These are phyloP conservation scores for Entelexis paramagnoliae DNA, from an alignment of 1,139 yeast genomes.

Conservation along the genomic window DNA sequence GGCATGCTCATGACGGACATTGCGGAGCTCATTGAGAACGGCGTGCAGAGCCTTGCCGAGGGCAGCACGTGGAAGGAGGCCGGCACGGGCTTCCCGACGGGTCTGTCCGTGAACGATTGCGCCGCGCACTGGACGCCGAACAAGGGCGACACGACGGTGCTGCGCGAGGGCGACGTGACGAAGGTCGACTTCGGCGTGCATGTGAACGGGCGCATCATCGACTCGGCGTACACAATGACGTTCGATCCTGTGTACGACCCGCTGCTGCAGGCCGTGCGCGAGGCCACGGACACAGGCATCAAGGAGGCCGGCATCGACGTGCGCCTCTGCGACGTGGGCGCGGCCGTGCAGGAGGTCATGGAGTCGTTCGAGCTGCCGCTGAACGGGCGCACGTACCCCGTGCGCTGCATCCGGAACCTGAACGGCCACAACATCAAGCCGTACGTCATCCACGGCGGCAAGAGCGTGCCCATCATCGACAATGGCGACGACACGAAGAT, in stretches of 20 bases:
- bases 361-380: conserved; percentile 89
- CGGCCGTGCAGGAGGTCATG: conserved; percentile 93
- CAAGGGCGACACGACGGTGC: conserved; percentile 76
- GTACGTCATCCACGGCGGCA: conserved; percentile 83
- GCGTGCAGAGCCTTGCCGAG: conserved; percentile 63
- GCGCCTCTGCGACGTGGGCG: conserved; percentile 89
- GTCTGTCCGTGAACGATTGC: conserved; percentile 80
- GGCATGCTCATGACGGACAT: conserved; percentile 89
- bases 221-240: conserved; percentile 88
- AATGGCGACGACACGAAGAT: conserved; percentile 89
- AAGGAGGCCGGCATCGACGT: conserved; percentile 94
- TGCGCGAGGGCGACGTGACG: conserved; percentile 82
- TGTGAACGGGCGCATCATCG: conserved; percentile 89
- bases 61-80: conserved; percentile 55
- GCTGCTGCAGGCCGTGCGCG: conserved; percentile 72
- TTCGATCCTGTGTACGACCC: conserved; percentile 67
- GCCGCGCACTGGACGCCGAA: conserved; percentile 99
- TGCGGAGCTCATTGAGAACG: conserved; percentile 80
- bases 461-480: conserved; percentile 90
- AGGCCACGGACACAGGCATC: conserved; percentile 90
- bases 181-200: conserved; percentile 97
- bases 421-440: conserved; percentile 90
- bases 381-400: conserved; percentile 73
- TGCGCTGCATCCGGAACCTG: conserved; percentile 81
- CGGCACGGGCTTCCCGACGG: conserved; percentile 97